Evolutionary conservation across 208 protist species (phyloP).

Genomic region (Balamuthia mandrillaris): DNA sequence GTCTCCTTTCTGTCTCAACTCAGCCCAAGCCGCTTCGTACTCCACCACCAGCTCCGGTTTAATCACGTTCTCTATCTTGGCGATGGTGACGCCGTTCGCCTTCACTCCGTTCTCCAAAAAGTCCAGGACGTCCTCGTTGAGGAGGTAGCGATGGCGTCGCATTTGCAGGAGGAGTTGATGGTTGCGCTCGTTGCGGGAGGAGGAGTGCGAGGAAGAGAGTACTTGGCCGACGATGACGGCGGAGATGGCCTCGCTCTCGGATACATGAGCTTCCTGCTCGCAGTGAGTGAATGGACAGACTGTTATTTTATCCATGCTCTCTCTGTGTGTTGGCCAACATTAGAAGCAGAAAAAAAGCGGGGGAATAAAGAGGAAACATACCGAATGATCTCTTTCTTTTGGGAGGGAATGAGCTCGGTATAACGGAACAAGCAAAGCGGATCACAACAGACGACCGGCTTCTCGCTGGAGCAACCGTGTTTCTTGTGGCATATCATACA

Average conservation of each 20-base stretch:
- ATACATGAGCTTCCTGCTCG: background rate
- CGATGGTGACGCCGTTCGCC: background rate
- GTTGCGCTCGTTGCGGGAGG: too few species aligned
- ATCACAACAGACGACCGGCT: slow-evolving; percentile 1
- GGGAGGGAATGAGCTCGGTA: background rate
- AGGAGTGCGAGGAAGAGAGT: too few species aligned
- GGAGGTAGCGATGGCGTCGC: background rate
- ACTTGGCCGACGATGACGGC: background rate
- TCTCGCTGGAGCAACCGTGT: background rate
- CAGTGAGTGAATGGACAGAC: slow-evolving; percentile 6
- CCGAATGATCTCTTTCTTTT: too few species aligned
- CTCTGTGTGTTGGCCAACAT: too few species aligned
- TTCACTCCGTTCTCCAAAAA: slow-evolving; percentile 9
- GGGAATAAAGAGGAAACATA: too few species aligned
- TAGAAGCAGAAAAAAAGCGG: too few species aligned
- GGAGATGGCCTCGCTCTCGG: background rate
- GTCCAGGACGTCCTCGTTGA: background rate
- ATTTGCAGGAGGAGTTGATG: background rate
- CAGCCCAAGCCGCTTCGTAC: background rate
- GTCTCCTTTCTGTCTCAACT: background rate
- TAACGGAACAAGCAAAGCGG: slow-evolving; percentile 10
- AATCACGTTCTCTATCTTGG: slow-evolving; percentile 10
- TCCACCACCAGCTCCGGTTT: slow-evolving; percentile 1
- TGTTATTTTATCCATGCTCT: background rate
- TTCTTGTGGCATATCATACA: slow-evolving; percentile 26